These are phyloP conservation scores for Sextonia rubra DNA, from an alignment of 164 flowering plant genomes.

Conservation along the genomic window DNA sequence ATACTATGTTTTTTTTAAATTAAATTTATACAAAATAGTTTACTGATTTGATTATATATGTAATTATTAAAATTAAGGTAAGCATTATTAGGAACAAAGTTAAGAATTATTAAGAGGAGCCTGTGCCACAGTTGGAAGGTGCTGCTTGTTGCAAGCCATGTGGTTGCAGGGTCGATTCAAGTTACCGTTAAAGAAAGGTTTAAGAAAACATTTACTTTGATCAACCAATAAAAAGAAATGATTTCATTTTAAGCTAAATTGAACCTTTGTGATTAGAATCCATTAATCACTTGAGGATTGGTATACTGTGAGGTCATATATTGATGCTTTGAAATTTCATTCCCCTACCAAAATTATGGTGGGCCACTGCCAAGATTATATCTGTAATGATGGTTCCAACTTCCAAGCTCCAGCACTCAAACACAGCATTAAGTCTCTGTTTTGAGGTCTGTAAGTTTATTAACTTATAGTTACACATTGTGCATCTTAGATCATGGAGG, in stretches of 20 bases:
- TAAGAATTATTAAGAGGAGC: neutral
- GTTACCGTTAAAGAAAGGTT: too few species aligned
- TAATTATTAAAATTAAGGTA: neutral
- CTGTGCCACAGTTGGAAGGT: too few species aligned
- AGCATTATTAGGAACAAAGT: neutral
- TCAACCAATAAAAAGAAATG: too few species aligned
- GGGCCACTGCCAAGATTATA: neutral
- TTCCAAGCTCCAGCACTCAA: neutral
- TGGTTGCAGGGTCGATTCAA: too few species aligned
- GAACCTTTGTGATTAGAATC: neutral
- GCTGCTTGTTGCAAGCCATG: too few species aligned
- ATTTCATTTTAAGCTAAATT: too few species aligned
- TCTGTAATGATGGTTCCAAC: too few species aligned
- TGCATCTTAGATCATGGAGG: constrained; percentile 49
- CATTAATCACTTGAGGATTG: neutral
- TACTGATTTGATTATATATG: neutral
- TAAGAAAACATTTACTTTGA: too few species aligned
- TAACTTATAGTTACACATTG: too few species aligned
- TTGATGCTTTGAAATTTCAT: neutral
- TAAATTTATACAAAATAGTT: neutral
- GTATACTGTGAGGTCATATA: neutral
- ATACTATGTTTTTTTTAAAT: neutral
- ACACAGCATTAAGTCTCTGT: neutral
- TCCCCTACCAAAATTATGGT: neutral
- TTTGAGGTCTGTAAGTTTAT: too few species aligned